Base-by-base conservation (phyloP, 495 filamentous ascomycete genomes). In the Penicillium argentinense region DNA sequence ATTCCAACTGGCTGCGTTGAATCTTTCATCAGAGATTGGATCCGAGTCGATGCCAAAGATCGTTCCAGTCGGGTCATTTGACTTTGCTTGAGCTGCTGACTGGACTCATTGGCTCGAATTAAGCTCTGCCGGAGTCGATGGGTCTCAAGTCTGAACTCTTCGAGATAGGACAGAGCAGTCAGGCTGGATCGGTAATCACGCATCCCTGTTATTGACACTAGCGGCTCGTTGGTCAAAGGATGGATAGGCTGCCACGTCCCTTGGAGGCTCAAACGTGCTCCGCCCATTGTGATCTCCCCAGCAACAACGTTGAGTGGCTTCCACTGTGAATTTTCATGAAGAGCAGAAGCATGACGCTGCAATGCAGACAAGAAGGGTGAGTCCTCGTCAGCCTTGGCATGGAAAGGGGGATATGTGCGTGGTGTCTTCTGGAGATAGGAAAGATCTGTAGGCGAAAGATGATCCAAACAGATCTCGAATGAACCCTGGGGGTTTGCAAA, bases 21-120 rank as follows among this genome's bases (percentile, higher is more conserved):
- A 48, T 90, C 86, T 32, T 83, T 82, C 43, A 79, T 76, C 14
- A 84, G 71, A 8, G 77, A 73, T 17, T 78, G 76, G 19, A 85
- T 76, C 8, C 77, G 76, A 39, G 61, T 64, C 8, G 79, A 77
- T 11, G 81, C 74, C 33, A 80, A 64, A 8, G 87, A 90, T 39
- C 86, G 69, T 63, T 91, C 84, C 13, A 91, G 66, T 3, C 82
- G 77, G 48, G 80, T 87, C 75, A 88, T 75, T 36, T 80, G 71
- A 6, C 79, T 81, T 19, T 83, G 76, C 51, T 83, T 83, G 11
- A 74, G 64, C 14, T 59, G 50, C 27, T 64, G 66, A 13, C 57
- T 65, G 23, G 69, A 64, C 24, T 66, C 60, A 29, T 74, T 60
- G 13, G 70, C 69, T 32, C 48, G 55, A 14, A 62, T 32, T 45